phyloP scores from a whole-genome alignment of 163 green algal species.

The Scenedesmus sp. region DNA sequence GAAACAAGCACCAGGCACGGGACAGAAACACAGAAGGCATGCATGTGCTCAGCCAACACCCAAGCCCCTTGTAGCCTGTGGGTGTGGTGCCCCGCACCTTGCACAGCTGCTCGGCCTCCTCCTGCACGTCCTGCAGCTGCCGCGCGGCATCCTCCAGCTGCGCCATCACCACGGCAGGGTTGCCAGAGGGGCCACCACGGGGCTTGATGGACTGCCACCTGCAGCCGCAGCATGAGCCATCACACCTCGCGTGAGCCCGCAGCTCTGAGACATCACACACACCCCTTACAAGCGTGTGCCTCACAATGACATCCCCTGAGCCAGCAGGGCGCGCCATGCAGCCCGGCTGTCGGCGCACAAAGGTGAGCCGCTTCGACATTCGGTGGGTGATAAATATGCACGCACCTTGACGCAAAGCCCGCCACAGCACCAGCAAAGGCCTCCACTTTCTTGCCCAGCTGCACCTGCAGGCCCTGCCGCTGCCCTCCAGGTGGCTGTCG shows the following conservation, averaged over 20 bases:
- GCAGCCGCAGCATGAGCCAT: neutral
- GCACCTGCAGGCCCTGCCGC: constrained; percentile 72
- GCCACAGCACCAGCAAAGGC: constrained; percentile 63
- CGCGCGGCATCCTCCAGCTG: constrained; percentile 75
- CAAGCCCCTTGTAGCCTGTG: too few relatives aligned
- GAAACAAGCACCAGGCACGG: neutral
- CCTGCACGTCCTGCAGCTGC: constrained; percentile 68
- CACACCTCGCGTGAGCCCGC: too few relatives aligned
- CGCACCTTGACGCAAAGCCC: constrained; percentile 61
- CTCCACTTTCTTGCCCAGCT: constrained; percentile 68
- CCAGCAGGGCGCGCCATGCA: constrained; percentile 74
- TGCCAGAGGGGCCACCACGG: constrained; percentile 70
- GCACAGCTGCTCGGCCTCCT: constrained; percentile 71
- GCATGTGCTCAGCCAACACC: neutral
- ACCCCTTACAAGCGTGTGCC: too few relatives aligned
- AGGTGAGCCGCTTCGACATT: too few relatives aligned
- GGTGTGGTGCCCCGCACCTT: constrained; percentile 51
- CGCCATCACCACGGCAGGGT: constrained; percentile 74
- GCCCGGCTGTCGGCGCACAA: constrained; percentile 54
- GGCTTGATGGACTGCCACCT: constrained; percentile 76
- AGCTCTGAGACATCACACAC: neutral
- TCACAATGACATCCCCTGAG: constrained; percentile 64
- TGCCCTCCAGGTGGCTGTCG: constrained; percentile 79
- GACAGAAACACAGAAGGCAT: neutral
- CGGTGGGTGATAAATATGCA: too few relatives aligned